Evolutionary conservation across 2,329 filamentous ascomycete genomes (phyloP), one percentile per base, ranked within the genome.

Genomic region (Colletotrichum ledebouriae): DNA sequence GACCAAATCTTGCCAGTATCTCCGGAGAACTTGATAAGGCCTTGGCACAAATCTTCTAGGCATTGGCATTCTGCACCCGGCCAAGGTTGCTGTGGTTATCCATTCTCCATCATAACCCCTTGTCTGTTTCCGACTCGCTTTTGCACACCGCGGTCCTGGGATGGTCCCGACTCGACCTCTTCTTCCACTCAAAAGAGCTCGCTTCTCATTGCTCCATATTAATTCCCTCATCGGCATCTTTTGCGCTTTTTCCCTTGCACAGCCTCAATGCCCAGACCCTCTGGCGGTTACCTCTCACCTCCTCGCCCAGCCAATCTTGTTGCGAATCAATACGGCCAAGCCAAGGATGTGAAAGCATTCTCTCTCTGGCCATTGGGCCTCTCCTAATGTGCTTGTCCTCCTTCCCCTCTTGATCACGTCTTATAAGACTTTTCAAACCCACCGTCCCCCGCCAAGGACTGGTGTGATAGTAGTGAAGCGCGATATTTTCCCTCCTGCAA

Each of bases 241-340:
- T 59, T 64, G 65, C 65, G 59, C 60, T 55, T 64, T 66, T 66
- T n/a, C 52, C 33, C 59, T 44, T 69, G 66, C 66, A 69, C 66
- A 66, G 66, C 66, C 66, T 66, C 66, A 69, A 69, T 69, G 62
- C 61, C 66, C 66, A 69, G 62, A 50, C 61, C 42, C 42, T 49
- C 15, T 17, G 66, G 66, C 62, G 62, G 66, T 56, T 69, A 65
- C 61, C 39, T 59, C 49, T 59, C 66, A 56, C 50, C 49, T 53
- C 49, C 58, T 20, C 56, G 61, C 41, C 62, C 55, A 66, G 41
- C 61, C 39, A 68, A 59, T 68, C 46, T 60, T 50, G 7, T 55
- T 65, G 60, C 60, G 29, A 69, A 69, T 60, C 61, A 66, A 41
- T 17, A 39, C 39, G 50, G 41, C 62, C 61, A 69, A 56, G 56